Base-by-base conservation (phyloP, 2,329 filamentous ascomycete species). In the Thelonectria blattea region DNA sequence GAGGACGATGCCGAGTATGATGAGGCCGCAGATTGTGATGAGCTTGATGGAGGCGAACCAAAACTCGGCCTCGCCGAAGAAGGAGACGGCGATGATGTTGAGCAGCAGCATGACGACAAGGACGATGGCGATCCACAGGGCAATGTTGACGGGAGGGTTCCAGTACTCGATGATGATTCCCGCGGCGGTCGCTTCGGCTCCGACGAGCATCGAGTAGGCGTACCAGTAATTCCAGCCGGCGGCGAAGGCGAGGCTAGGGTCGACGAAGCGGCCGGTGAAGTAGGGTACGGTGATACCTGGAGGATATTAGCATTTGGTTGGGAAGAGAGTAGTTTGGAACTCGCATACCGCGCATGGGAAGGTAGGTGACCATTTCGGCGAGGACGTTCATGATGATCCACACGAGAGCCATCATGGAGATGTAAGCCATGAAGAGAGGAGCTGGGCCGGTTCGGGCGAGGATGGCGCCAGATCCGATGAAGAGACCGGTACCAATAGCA, bases 391-490 rank as follows among this genome's bases (percentile, higher is more conserved):
- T 85, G 56, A 85, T 75, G 55, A 78, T 74, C 79, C 80, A 85
- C 24, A 85, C 82, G 10, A 85, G 69, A 3, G 76, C 24, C 78
- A 83, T 84, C 82, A 85, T 84, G 64, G 77, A 78, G 7, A 84
- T 67, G 73, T 91, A 93, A 22, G 85, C 87, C 74, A 93, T 87
- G 72, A 92, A 83, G 15, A 92, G 76, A 0, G 89, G 88, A 5
- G 88, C 89, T 3, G 87, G 87, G 2, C 87, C 87, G 27, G 83
- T 81, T 10, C 77, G 75, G 34, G 81, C 77, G 53, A 89, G 76
- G 53, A 87, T 85, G 59, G 75, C 75, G 22, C 86, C 86, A 39
- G 84, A 86, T 57, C 86, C 85, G 63, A 89, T 80, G 72, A 88
- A 88, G 32, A 88, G 80, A 70, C 86, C 86, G 3, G 86, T 88